Conservation (phyloP, 2,329 filamentous ascomycete species). For the Penicillium sp. region DNA sequence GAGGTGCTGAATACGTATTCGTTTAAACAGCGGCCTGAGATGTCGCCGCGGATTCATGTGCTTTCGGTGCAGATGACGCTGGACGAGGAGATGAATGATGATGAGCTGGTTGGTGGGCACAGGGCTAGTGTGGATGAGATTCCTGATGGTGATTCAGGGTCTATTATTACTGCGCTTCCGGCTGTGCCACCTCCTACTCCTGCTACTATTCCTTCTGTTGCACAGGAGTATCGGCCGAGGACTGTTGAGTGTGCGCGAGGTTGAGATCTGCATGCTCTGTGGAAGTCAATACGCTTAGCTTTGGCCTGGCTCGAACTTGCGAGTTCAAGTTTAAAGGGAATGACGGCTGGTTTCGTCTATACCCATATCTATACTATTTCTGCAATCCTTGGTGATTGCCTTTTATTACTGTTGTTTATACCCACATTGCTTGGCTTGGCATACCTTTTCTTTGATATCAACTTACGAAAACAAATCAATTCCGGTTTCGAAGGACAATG, state of each 20-base stretch:
- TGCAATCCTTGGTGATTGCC: not conserved
- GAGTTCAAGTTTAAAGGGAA: not conserved
- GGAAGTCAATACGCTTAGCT: not conserved
- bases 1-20: conserved; percentile 32
- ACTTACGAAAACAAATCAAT: not conserved
- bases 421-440: not conserved
- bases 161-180: conserved; percentile 17
- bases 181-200: conserved; percentile 3
- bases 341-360: not conserved
- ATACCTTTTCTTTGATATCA: not conserved
- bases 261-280: not conserved
- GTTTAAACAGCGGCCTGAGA: conserved; percentile 28
- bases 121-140: not conserved
- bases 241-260: conserved; percentile 14
- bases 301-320: not conserved
- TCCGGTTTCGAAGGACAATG: not conserved
- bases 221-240: conserved; percentile 5
- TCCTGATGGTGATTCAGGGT: conserved; percentile 6
- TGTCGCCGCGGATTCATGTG: conserved; percentile 33
- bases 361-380: not conserved
- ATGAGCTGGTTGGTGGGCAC: not conserved
- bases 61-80: conserved; percentile 28
- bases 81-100: conserved; percentile 18
- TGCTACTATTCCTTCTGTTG: conserved; percentile 4
- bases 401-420: not conserved